Evolutionary conservation across 306 rosid genomes (phyloP).

Genomic region (Gillenia trifoliata): DNA sequence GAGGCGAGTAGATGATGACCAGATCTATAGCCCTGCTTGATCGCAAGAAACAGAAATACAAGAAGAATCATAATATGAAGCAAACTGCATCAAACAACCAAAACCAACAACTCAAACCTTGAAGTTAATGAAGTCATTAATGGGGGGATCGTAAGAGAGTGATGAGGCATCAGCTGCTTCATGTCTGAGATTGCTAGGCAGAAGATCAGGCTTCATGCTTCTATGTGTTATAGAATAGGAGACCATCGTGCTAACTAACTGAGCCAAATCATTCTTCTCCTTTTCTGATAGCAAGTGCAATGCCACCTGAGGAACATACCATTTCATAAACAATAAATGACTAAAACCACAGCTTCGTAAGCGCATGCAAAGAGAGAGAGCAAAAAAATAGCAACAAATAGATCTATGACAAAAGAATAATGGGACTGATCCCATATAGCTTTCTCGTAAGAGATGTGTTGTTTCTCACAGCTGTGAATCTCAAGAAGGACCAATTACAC

Average conservation of each 20-base stretch:
- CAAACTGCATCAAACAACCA: conserved; percentile 7
- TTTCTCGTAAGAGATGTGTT: neutral
- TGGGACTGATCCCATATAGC: neutral
- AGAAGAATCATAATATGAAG: conserved; percentile 13
- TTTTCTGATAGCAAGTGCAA: conserved; percentile 63
- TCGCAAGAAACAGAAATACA: conserved; percentile 15
- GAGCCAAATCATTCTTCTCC: conserved; percentile 70
- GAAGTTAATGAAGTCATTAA: conserved; percentile 56
- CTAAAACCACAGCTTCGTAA: neutral
- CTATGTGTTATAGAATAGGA: conserved; percentile 67
- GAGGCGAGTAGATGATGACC: conserved; percentile 58
- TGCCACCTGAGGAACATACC: conserved; percentile 53
- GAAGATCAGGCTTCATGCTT: conserved; percentile 43
- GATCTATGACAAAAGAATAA: neutral
- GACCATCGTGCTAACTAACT: conserved; percentile 76
- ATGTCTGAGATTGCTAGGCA: conserved; percentile 34
- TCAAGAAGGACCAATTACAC: neutral
- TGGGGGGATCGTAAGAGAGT: conserved; percentile 71
- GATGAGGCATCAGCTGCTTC: conserved; percentile 47
- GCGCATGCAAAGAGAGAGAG: neutral
- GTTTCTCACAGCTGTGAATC: neutral
- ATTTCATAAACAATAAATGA: conserved; percentile 26
- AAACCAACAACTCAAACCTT: conserved; percentile 53
- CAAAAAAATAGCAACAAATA: neutral
- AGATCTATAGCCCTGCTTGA: conserved; percentile 67